phyloP scores from a whole-genome alignment of 78 protist genomes.

The Emiliania huxleyi region DNA sequence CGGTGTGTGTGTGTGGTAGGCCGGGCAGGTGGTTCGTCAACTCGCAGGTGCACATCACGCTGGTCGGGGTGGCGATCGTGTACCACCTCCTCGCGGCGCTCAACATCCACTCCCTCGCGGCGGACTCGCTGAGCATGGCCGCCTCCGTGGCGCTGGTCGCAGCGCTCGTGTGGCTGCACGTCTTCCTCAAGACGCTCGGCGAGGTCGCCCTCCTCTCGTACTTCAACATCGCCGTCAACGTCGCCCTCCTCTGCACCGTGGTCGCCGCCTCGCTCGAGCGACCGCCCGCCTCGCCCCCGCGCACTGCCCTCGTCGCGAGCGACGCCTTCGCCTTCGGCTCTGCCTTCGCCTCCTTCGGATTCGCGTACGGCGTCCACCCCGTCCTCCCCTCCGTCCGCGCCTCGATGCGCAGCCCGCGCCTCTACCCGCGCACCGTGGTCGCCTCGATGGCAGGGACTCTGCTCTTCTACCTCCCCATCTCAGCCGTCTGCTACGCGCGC shows the following conservation, averaged over 20 bases:
- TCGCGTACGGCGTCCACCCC: neutral
- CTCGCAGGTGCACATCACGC: neutral
- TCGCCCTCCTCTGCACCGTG: neutral
- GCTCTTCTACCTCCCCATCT: neutral
- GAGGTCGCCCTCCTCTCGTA: neutral
- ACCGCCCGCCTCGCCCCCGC: neutral
- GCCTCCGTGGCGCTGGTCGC: neutral
- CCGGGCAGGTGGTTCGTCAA: neutral
- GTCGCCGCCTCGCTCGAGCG: neutral
- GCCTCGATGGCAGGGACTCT: neutral
- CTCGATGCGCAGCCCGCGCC: neutral
- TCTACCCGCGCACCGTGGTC: neutral
- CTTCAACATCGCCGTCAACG: neutral
- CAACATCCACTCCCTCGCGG: too few relatives aligned
- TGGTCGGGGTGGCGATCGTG: neutral
- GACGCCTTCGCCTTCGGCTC: neutral
- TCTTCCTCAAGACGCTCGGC: neutral
- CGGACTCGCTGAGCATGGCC: too few relatives aligned
- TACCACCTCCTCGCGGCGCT: neutral
- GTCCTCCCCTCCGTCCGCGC: neutral
- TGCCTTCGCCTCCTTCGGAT: neutral
- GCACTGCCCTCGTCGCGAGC: neutral
- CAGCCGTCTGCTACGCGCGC: neutral
- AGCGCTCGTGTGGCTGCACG: neutral
- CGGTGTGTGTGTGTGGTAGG: too few relatives aligned